Evolutionary conservation across 1,284 basidiomycete genomes (phyloP), one percentile per base, ranked within the genome.

Genomic region (Ceratobasidium theobromae): DNA sequence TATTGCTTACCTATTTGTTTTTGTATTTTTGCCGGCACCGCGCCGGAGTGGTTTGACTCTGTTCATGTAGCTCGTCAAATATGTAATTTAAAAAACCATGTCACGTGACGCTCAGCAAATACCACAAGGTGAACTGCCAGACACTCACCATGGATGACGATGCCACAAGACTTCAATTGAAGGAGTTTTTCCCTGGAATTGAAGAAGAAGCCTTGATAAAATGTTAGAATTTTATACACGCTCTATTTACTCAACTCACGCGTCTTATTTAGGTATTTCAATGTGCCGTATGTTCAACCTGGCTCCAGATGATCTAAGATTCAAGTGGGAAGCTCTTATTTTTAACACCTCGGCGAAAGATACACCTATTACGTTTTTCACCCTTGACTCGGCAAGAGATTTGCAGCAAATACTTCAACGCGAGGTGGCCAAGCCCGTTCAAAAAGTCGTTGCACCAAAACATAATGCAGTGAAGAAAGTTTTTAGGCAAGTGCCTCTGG

Each of bases 281-380:
- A 78, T 91, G 66, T 92, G 89, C 73, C 77, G 82, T 70, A 82
- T 83, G 69, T 89, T 86, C 77, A 82, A 83, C 67, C 65, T 87
- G 35, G 72, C 77, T 25, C 80, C 85, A 27, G 79, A 85, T 23
- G 74, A 80, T 51, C 79, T 93, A n/a, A 81, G 78, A 64, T 91
- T 79, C 75, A 90, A 89, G 74, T 87, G 87, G 82, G 87, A 93
- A 73, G 86, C 81, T 8, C 70, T 79, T 28, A 73, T 82, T 1
- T 77, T 79, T 49, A 83, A 80, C 48, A 75, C 32, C 72, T 75
- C 32, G 68, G 82, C 81, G 9, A 73, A 77, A 69, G 79, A 83
- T 53, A 21, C 33, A 30, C 35, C 52, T 21, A 65, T 64, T 28
- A 33, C 58, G 2, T 54, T 53, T 46, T 53, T 69, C 28, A 55